A percentile compares a stretch with the other conserved stretches of the same genome.
phyloP scores from a whole-genome alignment of 139 green algal species.

The Diplosphaera chodatii region DNA sequence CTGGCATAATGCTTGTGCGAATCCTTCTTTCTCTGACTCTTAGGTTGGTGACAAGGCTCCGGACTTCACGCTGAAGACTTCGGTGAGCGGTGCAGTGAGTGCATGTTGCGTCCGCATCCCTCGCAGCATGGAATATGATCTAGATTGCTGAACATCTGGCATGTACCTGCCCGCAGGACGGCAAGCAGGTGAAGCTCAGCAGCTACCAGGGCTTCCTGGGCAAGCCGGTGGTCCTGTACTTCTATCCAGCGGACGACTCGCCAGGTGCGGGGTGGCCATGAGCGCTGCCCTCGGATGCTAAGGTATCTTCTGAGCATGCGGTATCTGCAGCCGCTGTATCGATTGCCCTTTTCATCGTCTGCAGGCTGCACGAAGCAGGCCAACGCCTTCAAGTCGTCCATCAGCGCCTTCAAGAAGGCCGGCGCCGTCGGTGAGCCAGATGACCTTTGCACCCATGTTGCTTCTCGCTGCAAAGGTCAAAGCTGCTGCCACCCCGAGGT shows the following conservation, averaged over 20 bases:
- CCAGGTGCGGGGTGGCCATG: not conserved
- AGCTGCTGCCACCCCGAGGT: too few relatives aligned
- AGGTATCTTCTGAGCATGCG: too few relatives aligned
- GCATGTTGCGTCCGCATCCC: too few relatives aligned
- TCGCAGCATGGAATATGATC: too few relatives aligned
- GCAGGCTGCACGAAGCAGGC: conserved; percentile 13
- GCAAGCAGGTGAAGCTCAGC: conserved; percentile 9
- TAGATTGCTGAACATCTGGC: too few relatives aligned
- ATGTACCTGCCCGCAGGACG: not conserved
- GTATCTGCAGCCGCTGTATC: too few relatives aligned
- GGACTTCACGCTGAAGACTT: conserved; percentile 6
- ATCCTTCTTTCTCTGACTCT: too few relatives aligned
- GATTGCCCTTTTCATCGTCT: too few relatives aligned
- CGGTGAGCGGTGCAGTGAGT: conserved; percentile 1
- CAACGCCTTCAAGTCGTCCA: not conserved
- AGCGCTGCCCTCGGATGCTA: too few relatives aligned
- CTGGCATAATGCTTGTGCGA: not conserved
- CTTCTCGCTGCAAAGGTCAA: not conserved
- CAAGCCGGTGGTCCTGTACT: conserved; percentile 13
- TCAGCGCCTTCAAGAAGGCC: conserved; percentile 4
- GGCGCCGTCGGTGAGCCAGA: not conserved
- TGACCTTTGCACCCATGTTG: not conserved
- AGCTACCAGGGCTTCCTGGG: conserved; percentile 12
- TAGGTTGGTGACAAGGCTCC: conserved; percentile 11
- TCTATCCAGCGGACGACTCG: conserved; percentile 8